Percentiles rank a stretch among this genome's conserved stretches.
These are phyloP conservation scores for Golubevia sp. DNA, from an alignment of 1,284 basidiomycete species.

Conservation along the genomic window DNA sequence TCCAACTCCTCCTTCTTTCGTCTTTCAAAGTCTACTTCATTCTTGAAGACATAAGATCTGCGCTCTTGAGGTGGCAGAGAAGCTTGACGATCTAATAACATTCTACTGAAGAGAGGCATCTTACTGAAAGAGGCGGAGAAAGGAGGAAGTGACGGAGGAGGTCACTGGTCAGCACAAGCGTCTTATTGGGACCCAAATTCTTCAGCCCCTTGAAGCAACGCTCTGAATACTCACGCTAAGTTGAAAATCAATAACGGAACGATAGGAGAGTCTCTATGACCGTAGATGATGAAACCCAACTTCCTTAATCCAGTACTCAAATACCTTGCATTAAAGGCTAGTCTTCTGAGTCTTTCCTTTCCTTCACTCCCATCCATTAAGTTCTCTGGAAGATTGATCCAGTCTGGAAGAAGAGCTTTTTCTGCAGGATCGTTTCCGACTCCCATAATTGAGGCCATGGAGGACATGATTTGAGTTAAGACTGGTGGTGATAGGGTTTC, in stretches of 20 bases:
- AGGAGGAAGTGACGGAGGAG: too few relatives aligned
- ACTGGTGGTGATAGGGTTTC: constrained; percentile 60
- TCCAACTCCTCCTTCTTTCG: constrained; percentile 22
- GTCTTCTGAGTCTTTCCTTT: constrained; percentile 50
- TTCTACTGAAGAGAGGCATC: constrained; percentile 54
- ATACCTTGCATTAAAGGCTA: constrained; percentile 62
- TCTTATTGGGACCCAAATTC: too few relatives aligned
- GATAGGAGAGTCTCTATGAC: constrained; percentile 59
- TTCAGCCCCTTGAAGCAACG: too few relatives aligned
- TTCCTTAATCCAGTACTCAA: constrained; percentile 58
- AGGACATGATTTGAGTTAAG: constrained; percentile 55
- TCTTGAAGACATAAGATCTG: constrained; percentile 12
- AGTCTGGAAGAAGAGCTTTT: constrained; percentile 47
- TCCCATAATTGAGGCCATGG: constrained; percentile 57
- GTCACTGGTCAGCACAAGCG: too few relatives aligned
- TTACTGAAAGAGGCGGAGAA: constrained; percentile 58
- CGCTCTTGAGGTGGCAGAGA: constrained; percentile 47
- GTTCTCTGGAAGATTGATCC: constrained; percentile 42
- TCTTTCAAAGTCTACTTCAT: constrained; percentile 20
- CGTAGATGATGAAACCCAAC: constrained; percentile 61
- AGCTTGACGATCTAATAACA: constrained; percentile 51
- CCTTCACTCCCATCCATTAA: constrained; percentile 53
- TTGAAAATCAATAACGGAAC: constrained; percentile 14
- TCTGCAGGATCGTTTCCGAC: constrained; percentile 38
- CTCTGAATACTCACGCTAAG: too few relatives aligned